phyloP scores from a whole-genome alignment of 371 early-diverging fungal genomes.

The Circinella minor region DNA sequence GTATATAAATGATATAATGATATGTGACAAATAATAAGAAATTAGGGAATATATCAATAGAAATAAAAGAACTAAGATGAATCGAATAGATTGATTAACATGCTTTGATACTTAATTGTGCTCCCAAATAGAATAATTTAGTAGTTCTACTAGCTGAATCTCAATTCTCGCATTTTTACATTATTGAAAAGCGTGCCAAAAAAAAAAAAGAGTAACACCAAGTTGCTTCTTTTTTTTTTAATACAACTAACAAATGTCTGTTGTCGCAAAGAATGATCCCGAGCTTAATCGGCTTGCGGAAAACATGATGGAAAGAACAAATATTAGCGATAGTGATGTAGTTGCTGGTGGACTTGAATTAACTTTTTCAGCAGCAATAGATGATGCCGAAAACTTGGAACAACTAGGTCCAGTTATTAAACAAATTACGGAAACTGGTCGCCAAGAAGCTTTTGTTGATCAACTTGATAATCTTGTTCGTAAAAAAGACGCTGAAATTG shows the following conservation, averaged over 20 bases:
- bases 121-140: no score
- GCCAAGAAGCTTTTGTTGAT: slow-evolving; percentile 86
- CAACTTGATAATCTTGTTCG: slow-evolving; percentile 81
- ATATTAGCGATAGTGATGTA: slow-evolving; percentile 27
- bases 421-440: slow-evolving; percentile 85
- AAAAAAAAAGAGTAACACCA: no score
- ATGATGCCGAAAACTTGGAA: slow-evolving; percentile 77
- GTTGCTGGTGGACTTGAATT: slow-evolving; percentile 39
- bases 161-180: no score
- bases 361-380: slow-evolving; percentile 45
- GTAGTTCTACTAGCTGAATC: no score
- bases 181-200: no score
- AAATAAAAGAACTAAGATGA: no score
- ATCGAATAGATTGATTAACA: no score
- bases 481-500: slow-evolving; percentile 96
- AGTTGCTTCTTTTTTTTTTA: no score
- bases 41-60: no score
- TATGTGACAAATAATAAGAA: no score
- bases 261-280: slow-evolving; percentile 18
- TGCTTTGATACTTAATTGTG: no score
- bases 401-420: slow-evolving; percentile 91
- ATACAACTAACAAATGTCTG: slow-evolving; percentile 5
- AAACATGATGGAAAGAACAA: slow-evolving; percentile 14
- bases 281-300: slow-evolving; percentile 21
- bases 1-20: no score